Evolutionary conservation across 2,329 filamentous ascomycete genomes (phyloP).

Genomic region (Ophiocordyceps sinensis): DNA sequence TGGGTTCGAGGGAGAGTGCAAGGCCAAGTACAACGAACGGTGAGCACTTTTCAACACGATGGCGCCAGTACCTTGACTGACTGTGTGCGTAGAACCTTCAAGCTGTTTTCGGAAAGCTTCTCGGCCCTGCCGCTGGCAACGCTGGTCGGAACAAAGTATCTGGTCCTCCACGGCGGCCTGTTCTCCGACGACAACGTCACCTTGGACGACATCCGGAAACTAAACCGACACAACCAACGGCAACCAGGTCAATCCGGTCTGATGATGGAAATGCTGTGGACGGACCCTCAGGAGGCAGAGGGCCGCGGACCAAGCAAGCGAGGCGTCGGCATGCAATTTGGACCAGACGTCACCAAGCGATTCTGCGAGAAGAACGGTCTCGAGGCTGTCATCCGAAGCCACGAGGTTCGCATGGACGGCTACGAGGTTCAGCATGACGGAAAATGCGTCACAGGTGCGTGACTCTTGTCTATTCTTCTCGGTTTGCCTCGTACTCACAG

Average conservation of each 20-base stretch:
- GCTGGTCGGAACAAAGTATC: conserved; percentile 76
- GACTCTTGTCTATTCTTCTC: neutral
- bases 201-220: conserved; percentile 83
- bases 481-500: neutral
- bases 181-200: conserved; percentile 93
- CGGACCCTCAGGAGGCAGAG: conserved; percentile 74
- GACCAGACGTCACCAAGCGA: conserved; percentile 85
- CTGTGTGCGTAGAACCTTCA: conserved; percentile 52
- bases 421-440: conserved; percentile 97
- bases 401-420: conserved; percentile 98
- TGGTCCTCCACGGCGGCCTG: conserved; percentile 85
- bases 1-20: conserved; percentile 96
- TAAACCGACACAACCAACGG: conserved; percentile 78
- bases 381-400: conserved; percentile 88
- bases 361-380: conserved; percentile 96
- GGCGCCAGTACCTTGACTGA: conserved; percentile 1
- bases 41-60: neutral
- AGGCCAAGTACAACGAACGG: conserved; percentile 91
- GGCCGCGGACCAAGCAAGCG: conserved; percentile 91
- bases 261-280: conserved; percentile 99
- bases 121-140: conserved; percentile 86
- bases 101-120: conserved; percentile 96
- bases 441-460: conserved; percentile 76
- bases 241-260: conserved; percentile 86
- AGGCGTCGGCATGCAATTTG: conserved; percentile 92